phyloP scores from a whole-genome alignment of 2,329 filamentous ascomycete species.

The Exophiala oligosperma region DNA sequence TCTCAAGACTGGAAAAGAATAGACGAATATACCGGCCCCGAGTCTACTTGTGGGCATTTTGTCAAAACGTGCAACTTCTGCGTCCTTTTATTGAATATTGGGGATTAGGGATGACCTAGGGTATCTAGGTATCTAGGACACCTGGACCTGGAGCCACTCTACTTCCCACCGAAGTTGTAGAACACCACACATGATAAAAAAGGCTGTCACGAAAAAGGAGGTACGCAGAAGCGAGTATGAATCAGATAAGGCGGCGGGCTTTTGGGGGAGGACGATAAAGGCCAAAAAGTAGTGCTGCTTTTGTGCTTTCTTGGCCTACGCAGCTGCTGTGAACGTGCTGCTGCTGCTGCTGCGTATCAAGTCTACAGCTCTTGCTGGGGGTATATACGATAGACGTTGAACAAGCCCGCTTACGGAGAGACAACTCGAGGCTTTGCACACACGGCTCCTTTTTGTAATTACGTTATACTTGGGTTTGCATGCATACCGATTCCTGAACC shows the following conservation, averaged over 20 bases:
- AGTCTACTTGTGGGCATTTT: too few species aligned
- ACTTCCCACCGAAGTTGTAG: background rate
- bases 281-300: background rate
- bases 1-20: too few species aligned
- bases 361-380: background rate
- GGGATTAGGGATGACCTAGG: too few species aligned
- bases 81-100: too few species aligned
- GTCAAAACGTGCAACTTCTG: too few species aligned
- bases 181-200: background rate
- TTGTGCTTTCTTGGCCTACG: background rate
- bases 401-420: background rate
- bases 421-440: background rate
- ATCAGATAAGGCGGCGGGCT: background rate
- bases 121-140: too few species aligned
- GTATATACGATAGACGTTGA: background rate
- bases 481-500: background rate
- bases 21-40: too few species aligned
- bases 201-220: constrained; percentile 1
- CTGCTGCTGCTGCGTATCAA: background rate
- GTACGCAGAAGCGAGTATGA: background rate
- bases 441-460: background rate
- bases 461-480: background rate
- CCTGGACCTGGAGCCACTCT: background rate
- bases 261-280: background rate
- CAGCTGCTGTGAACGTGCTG: background rate